phyloP scores from a whole-genome alignment of 768 basidiomycete genomes.

The Collybia sp. region DNA sequence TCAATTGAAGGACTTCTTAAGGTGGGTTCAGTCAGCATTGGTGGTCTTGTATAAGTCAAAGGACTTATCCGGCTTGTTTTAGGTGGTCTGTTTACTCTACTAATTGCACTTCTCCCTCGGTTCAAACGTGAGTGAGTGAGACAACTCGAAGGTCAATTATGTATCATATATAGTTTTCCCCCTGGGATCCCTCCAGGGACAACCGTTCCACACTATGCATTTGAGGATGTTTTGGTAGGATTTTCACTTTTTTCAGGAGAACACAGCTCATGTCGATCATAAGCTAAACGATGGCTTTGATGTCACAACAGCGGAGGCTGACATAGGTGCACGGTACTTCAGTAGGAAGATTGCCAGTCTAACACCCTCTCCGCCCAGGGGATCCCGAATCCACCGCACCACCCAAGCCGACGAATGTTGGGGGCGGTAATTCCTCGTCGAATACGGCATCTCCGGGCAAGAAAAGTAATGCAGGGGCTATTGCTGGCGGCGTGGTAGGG shows the following conservation, averaged over 20 bases:
- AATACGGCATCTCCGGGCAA: slow-evolving; percentile 9
- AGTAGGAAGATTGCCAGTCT: not conserved
- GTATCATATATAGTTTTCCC: slow-evolving; percentile 22
- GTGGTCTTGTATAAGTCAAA: slow-evolving; percentile 1
- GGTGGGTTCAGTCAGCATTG: slow-evolving; percentile 17
- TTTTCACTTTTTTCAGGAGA: not conserved
- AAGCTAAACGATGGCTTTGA: slow-evolving; percentile 29
- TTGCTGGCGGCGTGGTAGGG: slow-evolving; percentile 62
- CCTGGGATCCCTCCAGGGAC: slow-evolving; percentile 34
- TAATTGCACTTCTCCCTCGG: slow-evolving; percentile 42
- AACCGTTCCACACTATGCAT: slow-evolving; percentile 46
- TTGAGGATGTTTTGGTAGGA: slow-evolving; percentile 34
- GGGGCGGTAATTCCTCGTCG: not conserved
- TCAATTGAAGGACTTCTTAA: slow-evolving; percentile 29
- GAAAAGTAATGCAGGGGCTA: slow-evolving; percentile 38
- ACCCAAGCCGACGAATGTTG: slow-evolving; percentile 5
- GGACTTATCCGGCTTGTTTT: slow-evolving; percentile 1
- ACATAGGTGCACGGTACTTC: slow-evolving; percentile 14
- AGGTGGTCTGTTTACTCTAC: slow-evolving; percentile 45
- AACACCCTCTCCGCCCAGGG: not conserved
- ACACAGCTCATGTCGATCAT: not conserved
- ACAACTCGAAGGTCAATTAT: not conserved
- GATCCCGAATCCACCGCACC: slow-evolving; percentile 27
- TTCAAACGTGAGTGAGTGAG: slow-evolving; percentile 20
- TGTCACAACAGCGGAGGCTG: slow-evolving; percentile 19